A percentile compares a stretch with the other conserved stretches of the same genome.
phyloP scores from a whole-genome alignment of 345 rosid genomes.

The Psidium friedrichsthalianum region DNA sequence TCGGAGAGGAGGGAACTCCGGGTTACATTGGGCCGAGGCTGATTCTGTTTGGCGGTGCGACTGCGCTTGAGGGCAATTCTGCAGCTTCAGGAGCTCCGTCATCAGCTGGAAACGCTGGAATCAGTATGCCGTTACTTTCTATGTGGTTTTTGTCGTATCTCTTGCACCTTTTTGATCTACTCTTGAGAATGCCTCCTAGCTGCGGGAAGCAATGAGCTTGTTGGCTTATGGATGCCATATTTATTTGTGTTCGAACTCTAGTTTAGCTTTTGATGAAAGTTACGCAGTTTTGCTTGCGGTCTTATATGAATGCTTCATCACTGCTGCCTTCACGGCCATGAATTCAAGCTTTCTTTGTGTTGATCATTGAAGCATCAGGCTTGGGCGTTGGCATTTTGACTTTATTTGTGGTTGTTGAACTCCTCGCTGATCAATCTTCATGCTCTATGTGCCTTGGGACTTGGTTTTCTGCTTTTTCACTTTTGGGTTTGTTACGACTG shows the following conservation, averaged over 20 bases:
- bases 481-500: neutral
- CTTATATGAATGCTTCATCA: neutral
- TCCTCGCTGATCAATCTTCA: neutral
- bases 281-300: neutral
- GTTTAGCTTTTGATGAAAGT: neutral
- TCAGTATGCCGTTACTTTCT: slow-evolving; percentile 40
- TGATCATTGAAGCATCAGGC: neutral
- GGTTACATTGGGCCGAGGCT: slow-evolving; percentile 83
- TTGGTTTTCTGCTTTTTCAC: neutral
- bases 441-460: neutral
- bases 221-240: neutral
- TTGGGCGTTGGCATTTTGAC: neutral
- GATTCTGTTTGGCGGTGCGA: slow-evolving; percentile 93
- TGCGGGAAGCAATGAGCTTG: neutral
- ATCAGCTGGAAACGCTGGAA: slow-evolving; percentile 96
- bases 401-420: neutral
- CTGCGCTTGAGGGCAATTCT: slow-evolving; percentile 94
- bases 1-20: slow-evolving; percentile 86
- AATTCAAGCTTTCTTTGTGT: neutral
- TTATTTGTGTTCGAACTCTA: neutral
- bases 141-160: neutral
- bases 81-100: slow-evolving; percentile 85
- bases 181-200: neutral
- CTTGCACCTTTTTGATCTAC: neutral
- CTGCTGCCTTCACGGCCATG: neutral